Conservation (phyloP, 129 eudicot species). For the Centrapalus pauciflorus region DNA sequence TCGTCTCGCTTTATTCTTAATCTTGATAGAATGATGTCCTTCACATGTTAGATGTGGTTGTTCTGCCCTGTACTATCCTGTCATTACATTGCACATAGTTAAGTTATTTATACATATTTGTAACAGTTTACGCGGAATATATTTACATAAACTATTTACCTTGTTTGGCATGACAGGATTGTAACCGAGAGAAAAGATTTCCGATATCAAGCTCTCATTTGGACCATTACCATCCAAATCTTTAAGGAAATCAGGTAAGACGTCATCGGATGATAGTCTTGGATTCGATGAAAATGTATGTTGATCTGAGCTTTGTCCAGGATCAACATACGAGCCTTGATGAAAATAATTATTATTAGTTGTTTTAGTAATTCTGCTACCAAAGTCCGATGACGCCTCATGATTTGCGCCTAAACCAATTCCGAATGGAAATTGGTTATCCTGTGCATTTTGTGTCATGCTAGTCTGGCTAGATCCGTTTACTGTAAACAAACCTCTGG, state of each 20-base stretch:
- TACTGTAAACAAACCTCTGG: not conserved
- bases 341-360: not conserved
- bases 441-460: not conserved
- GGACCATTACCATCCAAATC: constrained; percentile 23
- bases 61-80: too few relatives aligned
- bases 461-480: not conserved
- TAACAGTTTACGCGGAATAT: too few relatives aligned
- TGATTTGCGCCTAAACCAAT: not conserved
- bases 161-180: constrained; percentile 1
- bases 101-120: too few relatives aligned
- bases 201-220: not conserved
- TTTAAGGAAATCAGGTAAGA: constrained; percentile 15
- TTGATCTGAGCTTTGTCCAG: constrained; percentile 1
- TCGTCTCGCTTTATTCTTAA: too few relatives aligned
- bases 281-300: not conserved
- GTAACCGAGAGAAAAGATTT: not conserved
- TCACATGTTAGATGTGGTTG: too few relatives aligned
- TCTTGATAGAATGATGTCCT: too few relatives aligned
- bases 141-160: too few relatives aligned
- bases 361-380: not conserved
- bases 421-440: constrained; percentile 6
- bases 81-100: too few relatives aligned
- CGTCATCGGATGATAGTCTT: constrained; percentile 13
- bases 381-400: constrained; percentile 3
- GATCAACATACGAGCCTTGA: constrained; percentile 3